Evolutionary conservation across 2,329 filamentous ascomycete genomes (phyloP), one percentile per base, ranked within the genome.

Genomic region (Fusarium sp.): DNA sequence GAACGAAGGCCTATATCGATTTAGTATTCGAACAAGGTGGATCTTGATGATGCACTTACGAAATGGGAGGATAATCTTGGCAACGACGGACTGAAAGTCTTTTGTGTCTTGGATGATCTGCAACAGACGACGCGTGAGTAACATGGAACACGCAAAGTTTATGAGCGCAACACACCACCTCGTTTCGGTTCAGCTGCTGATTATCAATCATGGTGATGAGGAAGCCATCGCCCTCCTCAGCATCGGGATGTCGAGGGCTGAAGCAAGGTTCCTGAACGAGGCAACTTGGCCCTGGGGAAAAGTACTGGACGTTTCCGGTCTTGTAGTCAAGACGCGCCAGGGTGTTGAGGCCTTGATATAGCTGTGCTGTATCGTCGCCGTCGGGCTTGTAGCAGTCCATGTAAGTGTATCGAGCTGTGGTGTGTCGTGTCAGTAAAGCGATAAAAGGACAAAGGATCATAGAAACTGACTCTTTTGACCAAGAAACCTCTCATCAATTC

Each of bases 201-300:
- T 53, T 53, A 5, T 53, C 50, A 53, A 53, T 36, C 50, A 53
- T 53, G 13, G 50, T 53, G 18, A 53, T 53, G 13, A 53, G 29
- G 2, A 53, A 53, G 8, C 50, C 50, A 53, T 53, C 29, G 0
- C 50, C 50, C n/a, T 53, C 50, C 4, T 25, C 50, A 2, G 50
- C 50, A 4, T 53, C 18, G 8, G 29, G 29, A 53, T 33, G 11
- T 7, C 50, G 27, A n/a, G 50, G 50, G 7, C 50, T 53, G n/a
- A 53, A 53, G n/a, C 50, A 53, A 13, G 50, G 50, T n/a, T 53
- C 50, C 10, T 53, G 50, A 10, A 53, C 50, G 1, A 53, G 29
- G 2, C 50, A 53, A 11, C 25, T 25, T 8, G 31, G 50, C 2
- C 50, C 50, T 25, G 50, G 50, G 3, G 25, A n/a, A 6, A 53